Evolutionary conservation across 2,329 filamentous ascomycete species (phyloP).

Genomic region (Cladosporium velox): DNA sequence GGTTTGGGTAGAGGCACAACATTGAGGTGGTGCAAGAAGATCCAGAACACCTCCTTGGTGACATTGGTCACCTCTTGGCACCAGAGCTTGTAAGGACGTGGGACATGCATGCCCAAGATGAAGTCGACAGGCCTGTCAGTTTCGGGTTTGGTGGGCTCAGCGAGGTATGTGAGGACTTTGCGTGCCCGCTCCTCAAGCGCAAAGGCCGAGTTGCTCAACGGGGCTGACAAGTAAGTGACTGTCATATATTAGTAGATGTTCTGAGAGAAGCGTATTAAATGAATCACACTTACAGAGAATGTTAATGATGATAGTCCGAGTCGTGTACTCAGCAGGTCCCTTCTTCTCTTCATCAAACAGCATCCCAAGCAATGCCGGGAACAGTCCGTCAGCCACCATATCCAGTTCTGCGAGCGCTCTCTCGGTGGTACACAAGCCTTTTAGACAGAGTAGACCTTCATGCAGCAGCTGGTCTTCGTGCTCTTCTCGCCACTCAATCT

Average conservation of each 20-base stretch:
- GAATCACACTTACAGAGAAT: conserved; percentile 59
- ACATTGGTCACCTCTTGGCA: conserved; percentile 89
- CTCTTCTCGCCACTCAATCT: conserved; percentile 96
- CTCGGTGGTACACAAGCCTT: conserved; percentile 90
- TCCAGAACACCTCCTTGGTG: conserved; percentile 99
- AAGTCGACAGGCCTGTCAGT: conserved; percentile 78
- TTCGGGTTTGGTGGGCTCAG: conserved; percentile 75
- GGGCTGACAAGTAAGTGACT: conserved; percentile 78
- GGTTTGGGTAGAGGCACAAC: conserved; percentile 66
- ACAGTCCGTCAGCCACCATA: conserved; percentile 76
- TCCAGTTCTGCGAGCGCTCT: conserved; percentile 80
- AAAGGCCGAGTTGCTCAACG: conserved; percentile 47
- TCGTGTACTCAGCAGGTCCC: conserved; percentile 94
- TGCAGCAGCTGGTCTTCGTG: conserved; percentile 93
- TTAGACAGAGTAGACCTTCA: conserved; percentile 88
- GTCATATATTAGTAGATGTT: conserved; percentile 16
- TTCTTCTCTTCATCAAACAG: conserved; percentile 98
- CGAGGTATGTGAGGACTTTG: conserved; percentile 76
- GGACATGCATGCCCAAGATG: conserved; percentile 83
- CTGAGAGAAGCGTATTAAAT: background rate
- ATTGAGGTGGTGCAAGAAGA: conserved; percentile 93
- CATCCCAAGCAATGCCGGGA: conserved; percentile 83
- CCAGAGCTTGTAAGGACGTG: conserved; percentile 90
- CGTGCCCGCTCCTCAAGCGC: conserved; percentile 62
- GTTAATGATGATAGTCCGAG: conserved; percentile 84